Evolutionary conservation across 169 alveolate genomes (phyloP).

Genomic region (Plasmodium gallinaceum): DNA sequence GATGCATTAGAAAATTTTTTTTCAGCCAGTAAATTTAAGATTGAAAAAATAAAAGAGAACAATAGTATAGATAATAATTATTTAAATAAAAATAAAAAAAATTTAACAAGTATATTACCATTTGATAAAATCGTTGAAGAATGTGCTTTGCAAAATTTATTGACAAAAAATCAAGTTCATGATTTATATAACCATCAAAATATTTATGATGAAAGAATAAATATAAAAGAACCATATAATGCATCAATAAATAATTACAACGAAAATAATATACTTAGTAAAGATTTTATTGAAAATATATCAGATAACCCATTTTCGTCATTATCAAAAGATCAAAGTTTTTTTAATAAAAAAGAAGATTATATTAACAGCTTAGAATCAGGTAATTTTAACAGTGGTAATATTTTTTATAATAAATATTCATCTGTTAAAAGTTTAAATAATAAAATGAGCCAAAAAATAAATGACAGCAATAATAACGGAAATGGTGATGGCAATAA

Average conservation of each 20-base stretch:
- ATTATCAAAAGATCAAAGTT: conserved; percentile 7
- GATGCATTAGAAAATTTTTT: conserved; percentile 19
- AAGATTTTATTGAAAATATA: background rate
- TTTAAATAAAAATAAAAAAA: conserved; percentile 8
- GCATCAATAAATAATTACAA: conserved; percentile 5
- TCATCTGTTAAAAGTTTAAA: no score
- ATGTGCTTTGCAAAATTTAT: conserved; percentile 13
- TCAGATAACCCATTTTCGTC: background rate
- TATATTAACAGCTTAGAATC: background rate
- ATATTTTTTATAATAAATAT: no score
- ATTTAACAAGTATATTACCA: conserved; percentile 44
- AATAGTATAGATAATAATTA: conserved; percentile 16
- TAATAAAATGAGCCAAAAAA: no score
- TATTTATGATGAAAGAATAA: conserved; percentile 37
- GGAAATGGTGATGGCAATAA: background rate
- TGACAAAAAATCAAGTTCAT: conserved; percentile 20
- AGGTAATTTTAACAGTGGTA: no score
- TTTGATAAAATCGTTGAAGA: conserved; percentile 52
- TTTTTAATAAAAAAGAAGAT: background rate
- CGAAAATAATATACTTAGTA: background rate
- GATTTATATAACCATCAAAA: conserved; percentile 60
- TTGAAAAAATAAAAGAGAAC: conserved; percentile 37
- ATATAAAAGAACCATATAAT: background rate
- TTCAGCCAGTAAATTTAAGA: conserved; percentile 23
- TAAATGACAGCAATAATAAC: no score